Conservation (phyloP, 2,329 filamentous ascomycete species). For the Botrytis paeoniae region DNA sequence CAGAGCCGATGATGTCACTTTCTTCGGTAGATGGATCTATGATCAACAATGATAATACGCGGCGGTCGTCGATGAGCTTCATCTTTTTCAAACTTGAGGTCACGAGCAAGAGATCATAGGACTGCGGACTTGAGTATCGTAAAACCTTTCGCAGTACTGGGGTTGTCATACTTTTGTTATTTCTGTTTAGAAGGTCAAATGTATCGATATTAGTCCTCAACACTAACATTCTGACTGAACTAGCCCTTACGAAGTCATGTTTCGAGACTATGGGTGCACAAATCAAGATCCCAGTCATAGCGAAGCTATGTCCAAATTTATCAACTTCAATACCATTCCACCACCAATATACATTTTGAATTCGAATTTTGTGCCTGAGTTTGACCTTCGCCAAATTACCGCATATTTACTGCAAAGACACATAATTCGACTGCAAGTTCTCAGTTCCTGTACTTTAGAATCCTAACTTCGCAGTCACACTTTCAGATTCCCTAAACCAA, state of each 20-base stretch:
- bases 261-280: accelerated
- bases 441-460: neutral
- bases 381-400: too few species aligned
- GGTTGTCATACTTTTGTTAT: neutral
- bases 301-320: neutral
- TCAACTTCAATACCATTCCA: neutral
- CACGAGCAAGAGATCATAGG: neutral
- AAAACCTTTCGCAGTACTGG: neutral
- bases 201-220: neutral
- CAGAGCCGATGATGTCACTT: neutral
- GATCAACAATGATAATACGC: neutral
- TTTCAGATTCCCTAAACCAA: neutral
- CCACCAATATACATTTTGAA: too few species aligned
- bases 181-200: neutral
- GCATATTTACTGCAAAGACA: too few species aligned
- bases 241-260: neutral
- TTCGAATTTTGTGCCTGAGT: too few species aligned
- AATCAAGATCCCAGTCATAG: neutral
- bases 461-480: neutral
- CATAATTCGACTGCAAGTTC: neutral
- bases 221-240: neutral
- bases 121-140: neutral
- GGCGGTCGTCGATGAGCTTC: neutral
- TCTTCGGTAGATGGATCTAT: neutral
- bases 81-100: neutral